Percentiles rank a stretch among this genome's conserved stretches.
phyloP scores from a whole-genome alignment of 805 yeast species.

The Vanderwaltozyma verrucispora region DNA sequence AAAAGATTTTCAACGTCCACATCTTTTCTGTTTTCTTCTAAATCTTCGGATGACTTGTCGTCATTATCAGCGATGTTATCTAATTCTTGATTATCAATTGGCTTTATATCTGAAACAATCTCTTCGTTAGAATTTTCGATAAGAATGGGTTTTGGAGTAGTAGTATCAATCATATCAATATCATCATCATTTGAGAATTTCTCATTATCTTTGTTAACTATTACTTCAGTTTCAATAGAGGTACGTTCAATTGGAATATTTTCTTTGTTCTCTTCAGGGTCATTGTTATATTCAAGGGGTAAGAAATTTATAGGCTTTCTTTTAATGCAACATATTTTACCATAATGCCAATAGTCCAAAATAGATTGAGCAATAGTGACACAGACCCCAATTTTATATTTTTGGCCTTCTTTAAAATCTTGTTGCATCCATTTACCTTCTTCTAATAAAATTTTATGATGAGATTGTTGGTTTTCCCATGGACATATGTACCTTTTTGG shows the following conservation, averaged over 20 bases:
- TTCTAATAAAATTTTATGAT: slow-evolving; percentile 62
- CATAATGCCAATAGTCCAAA: slow-evolving; percentile 67
- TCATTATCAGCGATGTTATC: no score
- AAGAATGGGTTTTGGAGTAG: no score
- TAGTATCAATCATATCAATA: background rate
- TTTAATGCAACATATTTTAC: slow-evolving; percentile 57
- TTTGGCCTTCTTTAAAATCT: slow-evolving; percentile 62
- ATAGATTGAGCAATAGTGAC: slow-evolving; percentile 62
- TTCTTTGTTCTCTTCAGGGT: background rate
- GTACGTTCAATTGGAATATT: no score
- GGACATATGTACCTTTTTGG: slow-evolving; percentile 69
- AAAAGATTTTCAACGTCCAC: no score
- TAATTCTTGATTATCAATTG: no score
- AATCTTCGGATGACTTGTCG: no score
- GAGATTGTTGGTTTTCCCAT: slow-evolving; percentile 33
- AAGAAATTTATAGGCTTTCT: slow-evolving; percentile 32
- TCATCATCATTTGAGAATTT: background rate
- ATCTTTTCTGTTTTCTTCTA: no score
- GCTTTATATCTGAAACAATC: no score
- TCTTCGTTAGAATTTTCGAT: no score
- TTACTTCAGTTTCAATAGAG: background rate
- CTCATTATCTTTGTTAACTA: background rate
- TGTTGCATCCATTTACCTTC: slow-evolving; percentile 81
- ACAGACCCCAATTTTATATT: slow-evolving; percentile 62
- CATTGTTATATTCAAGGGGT: slow-evolving; percentile 4